Conservation (phyloP, 2,329 filamentous ascomycete genomes). For the Gnomoniopsis smithogilvyi region DNA sequence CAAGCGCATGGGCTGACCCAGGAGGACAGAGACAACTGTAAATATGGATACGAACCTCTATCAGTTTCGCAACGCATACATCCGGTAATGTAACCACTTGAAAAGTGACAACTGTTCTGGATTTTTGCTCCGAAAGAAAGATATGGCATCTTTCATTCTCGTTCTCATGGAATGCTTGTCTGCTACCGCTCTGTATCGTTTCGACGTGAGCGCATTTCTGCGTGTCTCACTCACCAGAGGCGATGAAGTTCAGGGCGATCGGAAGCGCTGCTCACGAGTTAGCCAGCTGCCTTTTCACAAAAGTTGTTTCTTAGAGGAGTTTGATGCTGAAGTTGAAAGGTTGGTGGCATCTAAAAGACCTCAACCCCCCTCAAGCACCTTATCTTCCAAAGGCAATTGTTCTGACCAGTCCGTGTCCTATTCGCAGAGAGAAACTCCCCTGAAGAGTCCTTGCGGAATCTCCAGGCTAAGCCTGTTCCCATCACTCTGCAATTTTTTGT, state of each 20-base stretch:
- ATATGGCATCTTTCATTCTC: slow-evolving; percentile 7
- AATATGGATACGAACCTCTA: slow-evolving; percentile 44
- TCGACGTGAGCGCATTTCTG: slow-evolving; percentile 25
- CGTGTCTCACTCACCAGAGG: slow-evolving; percentile 74
- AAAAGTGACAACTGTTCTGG: not conserved
- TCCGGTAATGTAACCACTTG: not conserved
- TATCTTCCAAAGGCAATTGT: slow-evolving; percentile 1
- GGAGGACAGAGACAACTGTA: slow-evolving; percentile 31
- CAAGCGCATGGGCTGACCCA: not conserved
- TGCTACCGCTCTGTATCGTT: slow-evolving; percentile 62
- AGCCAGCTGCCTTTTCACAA: not conserved
- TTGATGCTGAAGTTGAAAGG: slow-evolving; percentile 16
- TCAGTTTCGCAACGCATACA: slow-evolving; percentile 25
- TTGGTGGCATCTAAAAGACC: slow-evolving; percentile 4
- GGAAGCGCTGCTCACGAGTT: slow-evolving; percentile 58
- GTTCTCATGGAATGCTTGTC: slow-evolving; percentile 20
- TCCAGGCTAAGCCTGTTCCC: slow-evolving; percentile 59
- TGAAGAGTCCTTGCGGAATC: slow-evolving; percentile 61
- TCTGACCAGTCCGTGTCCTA: slow-evolving; percentile 78
- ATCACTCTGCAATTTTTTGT: slow-evolving; percentile 47
- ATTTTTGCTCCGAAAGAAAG: not conserved
- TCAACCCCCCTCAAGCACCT: not conserved
- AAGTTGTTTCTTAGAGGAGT: not conserved
- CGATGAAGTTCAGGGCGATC: slow-evolving; percentile 84
- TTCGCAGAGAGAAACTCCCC: slow-evolving; percentile 72